phyloP scores from a whole-genome alignment of 768 basidiomycete genomes.

The Termitomyces sp. region DNA sequence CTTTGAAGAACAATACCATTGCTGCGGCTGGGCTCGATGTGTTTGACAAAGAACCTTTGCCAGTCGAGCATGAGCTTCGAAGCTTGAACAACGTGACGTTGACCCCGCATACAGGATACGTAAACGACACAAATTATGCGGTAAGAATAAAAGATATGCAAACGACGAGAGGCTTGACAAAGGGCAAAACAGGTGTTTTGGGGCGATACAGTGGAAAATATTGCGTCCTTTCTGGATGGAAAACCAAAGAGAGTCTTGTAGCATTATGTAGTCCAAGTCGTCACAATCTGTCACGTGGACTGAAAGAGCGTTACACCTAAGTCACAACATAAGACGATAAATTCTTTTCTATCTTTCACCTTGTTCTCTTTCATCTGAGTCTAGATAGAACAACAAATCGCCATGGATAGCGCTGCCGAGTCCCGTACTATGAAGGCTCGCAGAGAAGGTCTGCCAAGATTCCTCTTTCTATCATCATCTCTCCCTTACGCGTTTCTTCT shows the following conservation, averaged over 20 bases:
- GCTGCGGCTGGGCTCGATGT: conserved; percentile 65
- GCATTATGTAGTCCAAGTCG: neutral
- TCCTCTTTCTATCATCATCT: conserved; percentile 22
- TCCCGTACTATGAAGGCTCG: conserved; percentile 74
- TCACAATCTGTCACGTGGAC: conserved; percentile 24
- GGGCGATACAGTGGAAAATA: conserved; percentile 55
- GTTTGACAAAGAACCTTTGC: conserved; percentile 63
- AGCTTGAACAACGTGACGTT: conserved; percentile 50
- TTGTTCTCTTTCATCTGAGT: conserved; percentile 18
- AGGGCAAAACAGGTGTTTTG: conserved; percentile 39
- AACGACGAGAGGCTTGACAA: neutral
- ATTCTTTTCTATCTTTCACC: conserved; percentile 28
- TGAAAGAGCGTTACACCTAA: conserved; percentile 24
- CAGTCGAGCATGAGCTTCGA: conserved; percentile 51
- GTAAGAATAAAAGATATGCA: conserved; percentile 22
- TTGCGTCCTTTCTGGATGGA: conserved; percentile 52
- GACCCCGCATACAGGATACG: conserved; percentile 61
- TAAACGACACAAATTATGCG: conserved; percentile 47
- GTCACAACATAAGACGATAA: conserved; percentile 20
- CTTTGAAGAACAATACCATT: conserved; percentile 41
- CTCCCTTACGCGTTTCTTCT: conserved; percentile 32
- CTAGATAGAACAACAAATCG: conserved; percentile 18
- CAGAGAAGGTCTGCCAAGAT: conserved; percentile 55
- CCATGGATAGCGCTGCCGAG: conserved; percentile 44
- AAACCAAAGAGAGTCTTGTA: conserved; percentile 8